Base-by-base conservation (phyloP, 495 filamentous ascomycete species). In the Pseudotulostoma volvatum region DNA sequence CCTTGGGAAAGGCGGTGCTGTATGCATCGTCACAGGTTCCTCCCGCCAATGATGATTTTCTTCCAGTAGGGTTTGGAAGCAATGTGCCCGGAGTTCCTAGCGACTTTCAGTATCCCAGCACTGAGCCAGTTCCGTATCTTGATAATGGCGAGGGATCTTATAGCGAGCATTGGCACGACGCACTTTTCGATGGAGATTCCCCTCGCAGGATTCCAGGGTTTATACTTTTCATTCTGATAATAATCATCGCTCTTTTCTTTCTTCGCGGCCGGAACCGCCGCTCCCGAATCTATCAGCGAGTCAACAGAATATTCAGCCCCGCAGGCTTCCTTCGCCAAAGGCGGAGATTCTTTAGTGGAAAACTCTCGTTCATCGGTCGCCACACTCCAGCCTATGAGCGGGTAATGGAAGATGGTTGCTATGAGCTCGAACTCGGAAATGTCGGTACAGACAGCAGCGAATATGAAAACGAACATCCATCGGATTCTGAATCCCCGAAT, bases 1-100 rank as follows among this genome's bases (percentile, higher is more conserved):
- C 90, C 0, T 63, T 99, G 0, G 90, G 90, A 2, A 93, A 94
- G 57, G 95, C 96, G 67, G 77, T 96, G n/a, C 72, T 99, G 15
- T 99, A 96, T 47, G 90, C 88, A 0, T 76, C 90, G 4, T 86
- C 83, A 4, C 84, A 95, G 55, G 68, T 96, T 11, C 78, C 80
- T 0, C 67, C 81, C 0, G 60, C 67, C 8, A 58, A 61, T 1
- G 59, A 68, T 19, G 66, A 76, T 35, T 56, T 63, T 4, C 62
- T 81, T 4, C 81, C 84, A 0, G 92, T 99, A 7, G 90, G 90
- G 1, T 96, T 96, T 51, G 90, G 90, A 31, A 80, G 71, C 61
- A 96, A 99, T 50, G 51, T 61, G 37, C 60, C 66, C 9, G 71
- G 66, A 4, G 63, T 81, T 3, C 82, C 86, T 2, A 37, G 56